These are phyloP conservation scores for Cyberlindnera mycetangii DNA, from an alignment of 805 yeast species.

Conservation along the genomic window DNA sequence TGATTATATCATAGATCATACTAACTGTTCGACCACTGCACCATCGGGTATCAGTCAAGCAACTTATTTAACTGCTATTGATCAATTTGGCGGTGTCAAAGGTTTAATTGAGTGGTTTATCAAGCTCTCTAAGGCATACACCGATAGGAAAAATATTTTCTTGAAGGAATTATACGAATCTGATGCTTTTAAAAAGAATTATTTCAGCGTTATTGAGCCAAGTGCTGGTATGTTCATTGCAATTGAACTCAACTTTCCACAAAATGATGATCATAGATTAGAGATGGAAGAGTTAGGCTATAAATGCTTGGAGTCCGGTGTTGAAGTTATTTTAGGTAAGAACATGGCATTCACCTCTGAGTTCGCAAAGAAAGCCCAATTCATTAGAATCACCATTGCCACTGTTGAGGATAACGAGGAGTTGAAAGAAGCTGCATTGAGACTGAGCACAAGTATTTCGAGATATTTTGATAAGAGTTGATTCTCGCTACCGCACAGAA, in stretches of 20 bases:
- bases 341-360: constrained; percentile 49
- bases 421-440: constrained; percentile 39
- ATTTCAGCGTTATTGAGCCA: constrained; percentile 41
- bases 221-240: constrained; percentile 74
- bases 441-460: constrained; percentile 15
- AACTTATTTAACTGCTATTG: constrained; percentile 48
- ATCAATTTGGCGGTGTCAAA: constrained; percentile 36
- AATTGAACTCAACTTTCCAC: constrained; percentile 37
- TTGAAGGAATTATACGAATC: constrained; percentile 46
- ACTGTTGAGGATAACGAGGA: constrained; percentile 43
- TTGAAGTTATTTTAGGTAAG: constrained; percentile 51
- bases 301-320: constrained; percentile 45
- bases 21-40: constrained; percentile 47
- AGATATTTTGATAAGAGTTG: constrained; percentile 17
- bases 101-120: constrained; percentile 71
- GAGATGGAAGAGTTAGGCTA: constrained; percentile 42
- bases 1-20: constrained; percentile 37
- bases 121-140: constrained; percentile 57
- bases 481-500: no score
- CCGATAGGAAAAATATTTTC: constrained; percentile 57
- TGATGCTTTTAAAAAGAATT: constrained; percentile 36
- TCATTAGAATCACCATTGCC: constrained; percentile 57
- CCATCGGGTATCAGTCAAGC: constrained; percentile 60
- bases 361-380: constrained; percentile 43
- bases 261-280: constrained; percentile 31